phyloP scores from a whole-genome alignment of 208 protist genomes.

The Leishmania turanica region DNA sequence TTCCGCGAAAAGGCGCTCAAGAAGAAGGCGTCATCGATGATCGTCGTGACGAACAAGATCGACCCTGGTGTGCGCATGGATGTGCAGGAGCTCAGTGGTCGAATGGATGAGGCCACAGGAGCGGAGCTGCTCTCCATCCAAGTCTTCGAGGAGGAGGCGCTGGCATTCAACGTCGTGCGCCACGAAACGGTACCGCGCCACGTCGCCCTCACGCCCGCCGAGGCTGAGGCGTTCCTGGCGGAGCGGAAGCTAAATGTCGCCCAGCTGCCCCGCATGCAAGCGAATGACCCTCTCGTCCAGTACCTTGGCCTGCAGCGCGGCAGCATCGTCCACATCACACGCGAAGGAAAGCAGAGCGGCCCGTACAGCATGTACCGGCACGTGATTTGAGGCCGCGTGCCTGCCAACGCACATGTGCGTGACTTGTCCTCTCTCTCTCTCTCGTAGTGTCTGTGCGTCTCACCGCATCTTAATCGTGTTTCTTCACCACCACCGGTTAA shows the following conservation, averaged over 20 bases:
- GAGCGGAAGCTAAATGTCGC: slow-evolving; percentile 89
- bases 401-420: not conserved
- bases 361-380: slow-evolving; percentile 98
- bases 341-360: slow-evolving; percentile 94
- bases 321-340: slow-evolving; percentile 95
- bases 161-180: slow-evolving; percentile 95
- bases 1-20: slow-evolving; percentile 65
- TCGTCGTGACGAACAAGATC: slow-evolving; percentile 66
- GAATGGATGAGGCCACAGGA: slow-evolving; percentile 44
- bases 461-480: not conserved
- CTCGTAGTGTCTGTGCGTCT: not conserved
- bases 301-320: slow-evolving; percentile 94
- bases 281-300: slow-evolving; percentile 94
- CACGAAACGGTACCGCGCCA: slow-evolving; percentile 97
- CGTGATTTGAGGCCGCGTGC: slow-evolving; percentile 71
- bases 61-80: slow-evolving; percentile 49
- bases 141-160: slow-evolving; percentile 93
- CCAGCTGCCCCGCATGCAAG: slow-evolving; percentile 96
- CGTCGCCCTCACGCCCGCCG: slow-evolving; percentile 61
- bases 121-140: slow-evolving; percentile 84
- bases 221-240: slow-evolving; percentile 83
- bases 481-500: not conserved
- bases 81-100: slow-evolving; percentile 65
- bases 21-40: slow-evolving; percentile 56
- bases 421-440: not conserved